Evolutionary conservation across 2,329 filamentous ascomycete genomes (phyloP), one percentile per base, ranked within the genome.

Genomic region (Colletotrichum musae): DNA sequence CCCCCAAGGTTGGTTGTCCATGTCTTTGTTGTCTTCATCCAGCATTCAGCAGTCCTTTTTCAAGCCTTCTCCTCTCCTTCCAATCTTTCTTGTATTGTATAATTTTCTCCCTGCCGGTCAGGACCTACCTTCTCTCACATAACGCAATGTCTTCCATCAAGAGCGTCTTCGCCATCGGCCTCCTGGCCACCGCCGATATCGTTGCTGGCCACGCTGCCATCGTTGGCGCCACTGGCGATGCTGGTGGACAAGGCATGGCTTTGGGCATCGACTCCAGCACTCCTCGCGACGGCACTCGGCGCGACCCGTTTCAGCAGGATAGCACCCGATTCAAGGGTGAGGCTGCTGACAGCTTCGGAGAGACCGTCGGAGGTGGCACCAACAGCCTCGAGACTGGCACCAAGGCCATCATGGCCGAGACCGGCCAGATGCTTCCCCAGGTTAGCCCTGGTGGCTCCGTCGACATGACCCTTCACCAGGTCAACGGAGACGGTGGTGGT

Each of bases 401-500:
- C 58, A 76, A 82, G 50, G 80, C 84, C 50, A 88, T 91, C 78
- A 84, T 92, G 82, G 81, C 83, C 67, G 83, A 85, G 77, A 90
- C 85, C 6, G 89, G 89, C 66, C 80, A 79, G 68, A 73, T 80
- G 66, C 85, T 92, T 26, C 89, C 90, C 12, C 89, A 92, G 80
- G 80, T 92, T 73, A 83, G 82, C 6, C 74, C 82, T 0, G 89
- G 89, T 57, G 90, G 90, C 65, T 73, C 83, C 64, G 73, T 92
- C 70, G 80, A 80, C 73, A 91, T 92, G 84, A 91, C 88, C 1
- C 81, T 92, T 10, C 90, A 91, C 80, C 89, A 92, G 77, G 89
- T 92, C 77, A 92, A 92, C 79, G 83, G 83, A 45, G 90, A 92
- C 72, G 90, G 90, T 67, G 90, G 87, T 68, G 90, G 90, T 70